Evolutionary conservation across 345 rosid genomes (phyloP).

Genomic region (Eutrema yunnanense): DNA sequence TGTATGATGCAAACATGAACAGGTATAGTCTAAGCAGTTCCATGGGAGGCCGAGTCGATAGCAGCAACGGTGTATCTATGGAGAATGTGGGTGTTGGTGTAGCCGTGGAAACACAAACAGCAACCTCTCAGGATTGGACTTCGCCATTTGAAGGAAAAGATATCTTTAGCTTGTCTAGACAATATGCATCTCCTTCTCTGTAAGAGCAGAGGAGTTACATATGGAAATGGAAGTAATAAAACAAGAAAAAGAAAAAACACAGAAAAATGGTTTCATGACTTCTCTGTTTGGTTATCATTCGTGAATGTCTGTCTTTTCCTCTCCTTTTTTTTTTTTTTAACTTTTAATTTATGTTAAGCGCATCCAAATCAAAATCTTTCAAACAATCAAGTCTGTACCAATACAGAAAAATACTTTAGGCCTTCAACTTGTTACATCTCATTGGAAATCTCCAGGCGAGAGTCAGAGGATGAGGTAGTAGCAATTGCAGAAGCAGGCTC

Average conservation of each 20-base stretch:
- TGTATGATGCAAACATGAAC: constrained; percentile 36
- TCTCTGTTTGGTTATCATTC: not conserved
- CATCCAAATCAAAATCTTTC: not conserved
- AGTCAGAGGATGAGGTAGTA: constrained; percentile 25
- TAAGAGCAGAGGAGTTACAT: constrained; percentile 39
- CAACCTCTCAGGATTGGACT: constrained; percentile 65
- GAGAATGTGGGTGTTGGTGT: constrained; percentile 35
- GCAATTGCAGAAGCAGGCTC: constrained; percentile 52
- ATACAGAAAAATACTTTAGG: not conserved
- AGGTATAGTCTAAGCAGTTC: constrained; percentile 36
- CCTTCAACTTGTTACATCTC: constrained; percentile 1
- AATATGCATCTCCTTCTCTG: constrained; percentile 76
- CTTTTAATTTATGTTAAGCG: not conserved
- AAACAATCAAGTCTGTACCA: not conserved
- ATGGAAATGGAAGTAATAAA: constrained; percentile 33
- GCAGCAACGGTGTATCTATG: constrained; percentile 31
- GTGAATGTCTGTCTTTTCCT: not conserved
- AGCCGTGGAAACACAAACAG: constrained; percentile 35
- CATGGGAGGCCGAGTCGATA: constrained; percentile 33
- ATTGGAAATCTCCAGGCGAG: constrained; percentile 20
- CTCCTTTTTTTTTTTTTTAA: not conserved
- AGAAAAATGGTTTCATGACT: constrained; percentile 40
- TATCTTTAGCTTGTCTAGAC: constrained; percentile 84
- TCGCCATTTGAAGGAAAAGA: constrained; percentile 91
- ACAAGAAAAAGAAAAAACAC: not conserved